These are phyloP conservation scores for Kernera saxatilis DNA, from an alignment of 345 rosid genomes.

Conservation along the genomic window DNA sequence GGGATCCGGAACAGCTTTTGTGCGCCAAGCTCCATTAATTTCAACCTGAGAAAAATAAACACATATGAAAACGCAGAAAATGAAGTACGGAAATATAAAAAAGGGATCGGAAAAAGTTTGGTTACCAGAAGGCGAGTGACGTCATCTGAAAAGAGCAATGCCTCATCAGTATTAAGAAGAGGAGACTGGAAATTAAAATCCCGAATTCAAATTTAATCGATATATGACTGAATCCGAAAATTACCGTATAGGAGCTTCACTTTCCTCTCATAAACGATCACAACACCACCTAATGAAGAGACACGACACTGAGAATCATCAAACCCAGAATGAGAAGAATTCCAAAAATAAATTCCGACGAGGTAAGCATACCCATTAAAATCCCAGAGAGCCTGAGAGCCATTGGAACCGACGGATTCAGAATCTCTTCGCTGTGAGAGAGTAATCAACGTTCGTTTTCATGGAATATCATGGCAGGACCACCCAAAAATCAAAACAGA, in stretches of 20 bases:
- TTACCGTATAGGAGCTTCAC: conserved; percentile 83
- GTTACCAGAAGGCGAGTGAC: conserved; percentile 74
- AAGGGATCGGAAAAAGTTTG: background rate
- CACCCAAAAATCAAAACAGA: background rate
- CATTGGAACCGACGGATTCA: conserved; percentile 88
- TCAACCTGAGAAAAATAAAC: conserved; percentile 46
- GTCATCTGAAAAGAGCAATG: conserved; percentile 49
- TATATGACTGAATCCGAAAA: background rate
- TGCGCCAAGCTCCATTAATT: conserved; percentile 76
- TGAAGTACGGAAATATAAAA: background rate
- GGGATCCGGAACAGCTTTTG: conserved; percentile 48
- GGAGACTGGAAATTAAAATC: background rate
- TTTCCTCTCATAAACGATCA: conserved; percentile 86
- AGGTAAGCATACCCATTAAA: conserved; percentile 62
- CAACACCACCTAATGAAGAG: conserved; percentile 70
- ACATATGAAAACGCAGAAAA: background rate
- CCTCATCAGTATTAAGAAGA: background rate
- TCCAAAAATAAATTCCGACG: background rate
- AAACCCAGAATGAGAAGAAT: conserved; percentile 7
- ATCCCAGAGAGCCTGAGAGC: conserved; percentile 90
- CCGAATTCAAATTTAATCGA: background rate
- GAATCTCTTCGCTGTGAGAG: conserved; percentile 71
- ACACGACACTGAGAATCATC: background rate
- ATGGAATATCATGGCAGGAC: background rate
- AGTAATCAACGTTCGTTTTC: background rate